Evolutionary conservation across 1,284 basidiomycete genomes (phyloP).

Genomic region (Trichosporon sp.): DNA sequence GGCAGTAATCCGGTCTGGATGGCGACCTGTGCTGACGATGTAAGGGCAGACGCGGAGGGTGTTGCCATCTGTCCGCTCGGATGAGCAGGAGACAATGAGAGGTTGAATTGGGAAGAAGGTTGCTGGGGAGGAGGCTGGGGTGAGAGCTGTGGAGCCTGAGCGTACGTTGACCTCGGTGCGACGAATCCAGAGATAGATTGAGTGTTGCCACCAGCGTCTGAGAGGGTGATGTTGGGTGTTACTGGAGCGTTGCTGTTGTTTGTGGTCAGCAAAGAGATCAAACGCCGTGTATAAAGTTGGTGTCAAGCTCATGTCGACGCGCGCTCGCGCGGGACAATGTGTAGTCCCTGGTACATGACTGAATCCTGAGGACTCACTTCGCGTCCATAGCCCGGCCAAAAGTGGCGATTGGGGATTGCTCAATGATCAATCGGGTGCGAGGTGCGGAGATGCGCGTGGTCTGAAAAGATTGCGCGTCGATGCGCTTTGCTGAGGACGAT

Average conservation of each 20-base stretch:
- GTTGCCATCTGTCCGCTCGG: conserved; percentile 11
- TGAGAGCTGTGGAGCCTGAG: conserved; percentile 7
- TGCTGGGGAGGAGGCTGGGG: background rate
- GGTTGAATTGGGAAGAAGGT: background rate
- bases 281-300: background rate
- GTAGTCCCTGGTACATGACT: conserved; percentile 4
- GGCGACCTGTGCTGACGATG: background rate
- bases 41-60: background rate
- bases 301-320: conserved; percentile 13
- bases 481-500: conserved; percentile 5
- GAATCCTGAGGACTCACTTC: conserved; percentile 13
- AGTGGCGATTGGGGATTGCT: background rate
- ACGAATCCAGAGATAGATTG: too few relatives aligned
- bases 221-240: background rate
- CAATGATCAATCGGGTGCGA: background rate
- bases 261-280: conserved; percentile 12
- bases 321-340: conserved; percentile 9
- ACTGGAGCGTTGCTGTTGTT: conserved; percentile 9
- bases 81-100: background rate
- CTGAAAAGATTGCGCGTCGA: conserved; percentile 16
- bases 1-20: conserved; percentile 5
- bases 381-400: conserved; percentile 11
- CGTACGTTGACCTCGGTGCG: conserved; percentile 3
- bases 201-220: background rate
- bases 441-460: background rate